Evolutionary conservation across 306 rosid species (phyloP), one percentile per base, ranked within the genome.

Genomic region (Cicer chorassanicum): DNA sequence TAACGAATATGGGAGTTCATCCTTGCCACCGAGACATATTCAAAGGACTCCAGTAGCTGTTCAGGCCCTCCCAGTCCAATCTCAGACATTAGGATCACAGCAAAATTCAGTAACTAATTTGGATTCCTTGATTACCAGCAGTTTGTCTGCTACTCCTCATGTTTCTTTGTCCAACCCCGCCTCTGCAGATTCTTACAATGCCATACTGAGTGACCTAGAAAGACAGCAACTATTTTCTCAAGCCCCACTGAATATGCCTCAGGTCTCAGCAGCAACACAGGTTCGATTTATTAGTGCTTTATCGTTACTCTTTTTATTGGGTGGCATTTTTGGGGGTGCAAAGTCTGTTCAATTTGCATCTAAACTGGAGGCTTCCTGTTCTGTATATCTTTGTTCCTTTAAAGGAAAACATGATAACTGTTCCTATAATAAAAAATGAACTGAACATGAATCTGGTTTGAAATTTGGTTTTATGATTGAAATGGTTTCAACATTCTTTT

Each of bases 41-140:
- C 54, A 6, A 73, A 87, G 98, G 87, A 75, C 79, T 64, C 90
- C 95, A 1, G 7, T 68, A 29, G 96, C 96, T 60, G 86, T 88
- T 76, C 98, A 94, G 85, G 97, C 96, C 65, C 97, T 91, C 64
- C 93, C 98, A 38, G 92, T 72, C 36, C 91, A 70, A 82, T 75
- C 91, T 70, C 88, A 40, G 70, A 51, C 78, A 42, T 43, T 76
- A 53, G 82, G 78, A 24, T 64, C 76, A 40, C 89, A 71, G 54
- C 92, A 86, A 80, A 81, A 84, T 81, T 68, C 76, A 66, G 78
- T 88, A 74, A 75, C 81, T 59, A 75, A 59, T 85, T 82, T 80
- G 72, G 87, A 53, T 82, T 60, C 85, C 44, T 40, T 73, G 51
- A 40, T 81, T 70, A 59, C 87, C 7, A 78, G 54, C 78, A 71